Conservation (phyloP, 2,329 filamentous ascomycete genomes). For the Zalaria sp. region DNA sequence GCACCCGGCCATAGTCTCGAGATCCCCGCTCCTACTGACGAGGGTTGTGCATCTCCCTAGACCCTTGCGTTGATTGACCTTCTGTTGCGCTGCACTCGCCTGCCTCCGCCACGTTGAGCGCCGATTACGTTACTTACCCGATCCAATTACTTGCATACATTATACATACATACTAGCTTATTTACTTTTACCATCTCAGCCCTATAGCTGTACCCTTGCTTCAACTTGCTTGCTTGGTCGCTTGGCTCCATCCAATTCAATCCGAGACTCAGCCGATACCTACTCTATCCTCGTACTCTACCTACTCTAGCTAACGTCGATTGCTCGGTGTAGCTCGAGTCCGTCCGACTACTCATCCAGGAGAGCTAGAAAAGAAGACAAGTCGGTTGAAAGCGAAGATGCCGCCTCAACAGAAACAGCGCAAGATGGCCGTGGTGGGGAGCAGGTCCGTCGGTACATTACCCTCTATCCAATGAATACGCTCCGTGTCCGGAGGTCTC, state of each 20-base stretch:
- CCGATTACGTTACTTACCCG: too few species aligned
- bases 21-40: too few species aligned
- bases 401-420: slow-evolving; percentile 65
- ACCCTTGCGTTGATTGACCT: too few species aligned
- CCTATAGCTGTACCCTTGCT: too few species aligned
- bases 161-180: too few species aligned
- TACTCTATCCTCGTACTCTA: background rate
- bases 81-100: too few species aligned
- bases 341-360: background rate
- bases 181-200: too few species aligned
- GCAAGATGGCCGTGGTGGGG: slow-evolving; percentile 92
- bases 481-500: background rate
- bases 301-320: background rate
- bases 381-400: slow-evolving; percentile 24
- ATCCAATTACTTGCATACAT: too few species aligned
- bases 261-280: background rate
- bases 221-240: too few species aligned
- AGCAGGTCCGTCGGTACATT: slow-evolving; percentile 74
- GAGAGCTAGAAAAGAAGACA: background rate
- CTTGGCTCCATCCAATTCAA: background rate
- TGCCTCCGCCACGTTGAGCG: too few species aligned
- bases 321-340: background rate
- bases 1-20: too few species aligned
- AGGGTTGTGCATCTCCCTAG: too few species aligned
- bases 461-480: slow-evolving; percentile 4